Evolutionary conservation across 2,329 filamentous ascomycete species (phyloP), one percentile per base, ranked within the genome.

Genomic region (Cordyceps fumosorosea): DNA sequence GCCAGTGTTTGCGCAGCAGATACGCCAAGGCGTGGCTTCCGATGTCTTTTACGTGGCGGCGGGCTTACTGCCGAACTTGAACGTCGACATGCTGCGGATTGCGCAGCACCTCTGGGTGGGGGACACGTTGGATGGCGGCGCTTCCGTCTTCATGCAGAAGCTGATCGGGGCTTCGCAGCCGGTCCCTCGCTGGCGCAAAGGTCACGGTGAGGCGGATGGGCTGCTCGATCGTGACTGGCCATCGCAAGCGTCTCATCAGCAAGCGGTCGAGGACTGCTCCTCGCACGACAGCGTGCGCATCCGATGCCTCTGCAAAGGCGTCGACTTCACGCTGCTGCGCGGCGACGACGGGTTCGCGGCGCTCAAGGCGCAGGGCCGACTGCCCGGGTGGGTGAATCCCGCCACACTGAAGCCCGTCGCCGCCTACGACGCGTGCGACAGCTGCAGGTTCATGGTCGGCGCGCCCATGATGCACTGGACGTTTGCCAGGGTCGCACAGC

Each of bases 81-180:
- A 61, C 3, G 50, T 56, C 0, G 65, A 68, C 7, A 50, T 81
- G 8, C 56, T 80, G 26, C 65, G 65, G 12, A 70, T 75, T 44
- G 64, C 56, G 0, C 63, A 73, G 1, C 77, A 82, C 60, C 75
- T 79, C 3, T 82, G 77, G 62, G 71, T 83, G 0, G 75, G 69
- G 1, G 81, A 84, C 61, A 84, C 82, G 0, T 32, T 73, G 1
- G 82, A 85, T 66, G 82, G 82, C 2, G 82, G 83, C 0, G 75
- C 80, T 1, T 75, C 75, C 2, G 67, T 74, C 1, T 84, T 80
- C 80, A 66, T 83, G 5, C 72, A 71, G 26, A 65, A 71, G 7
- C 58, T 69, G 0, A 77, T 78, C 47, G 60, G 65, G 0, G 69
- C 74, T 50, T 73, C 71, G 0, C 56, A 40, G 10, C 62, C 37